A percentile compares a stretch with the other conserved stretches of the same genome.
Conservation (phyloP, 1,284 basidiomycete species). For the Entoloma clypeatum region DNA sequence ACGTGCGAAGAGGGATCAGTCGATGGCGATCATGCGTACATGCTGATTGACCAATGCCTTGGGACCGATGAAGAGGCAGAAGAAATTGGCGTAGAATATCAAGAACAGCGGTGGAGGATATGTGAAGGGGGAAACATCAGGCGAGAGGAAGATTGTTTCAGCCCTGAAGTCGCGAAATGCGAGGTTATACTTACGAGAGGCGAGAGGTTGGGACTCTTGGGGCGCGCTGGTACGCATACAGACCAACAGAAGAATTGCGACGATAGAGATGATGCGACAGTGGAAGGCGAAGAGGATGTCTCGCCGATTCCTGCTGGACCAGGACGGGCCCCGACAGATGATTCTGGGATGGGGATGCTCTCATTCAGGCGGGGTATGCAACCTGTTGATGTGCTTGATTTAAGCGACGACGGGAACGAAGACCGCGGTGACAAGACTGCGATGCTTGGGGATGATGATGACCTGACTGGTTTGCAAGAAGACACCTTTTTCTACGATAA, state of each 20-base stretch:
- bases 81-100: slow-evolving; percentile 2
- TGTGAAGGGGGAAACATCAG: not conserved
- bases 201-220: slow-evolving; percentile 19
- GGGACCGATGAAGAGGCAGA: not conserved
- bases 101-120: slow-evolving; percentile 11
- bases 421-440: not conserved
- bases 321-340: slow-evolving; percentile 9
- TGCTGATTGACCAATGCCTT: slow-evolving; percentile 9
- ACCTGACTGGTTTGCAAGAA: not conserved
- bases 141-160: slow-evolving; percentile 4
- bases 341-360: slow-evolving; percentile 12
- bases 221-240: not conserved
- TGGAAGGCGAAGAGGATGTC: not conserved
- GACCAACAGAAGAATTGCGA: not conserved
- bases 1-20: slow-evolving; percentile 15
- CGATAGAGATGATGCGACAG: not conserved
- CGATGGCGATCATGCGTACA: slow-evolving; percentile 10
- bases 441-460: not conserved
- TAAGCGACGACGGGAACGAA: not conserved
- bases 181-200: slow-evolving; percentile 23
- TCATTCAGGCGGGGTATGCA: not conserved
- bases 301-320: slow-evolving; percentile 15
- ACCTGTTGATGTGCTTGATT: slow-evolving; percentile 1
- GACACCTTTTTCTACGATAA: not conserved
- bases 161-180: slow-evolving; percentile 13